Base-by-base conservation (phyloP, 768 basidiomycete genomes). In the Russula sp. region DNA sequence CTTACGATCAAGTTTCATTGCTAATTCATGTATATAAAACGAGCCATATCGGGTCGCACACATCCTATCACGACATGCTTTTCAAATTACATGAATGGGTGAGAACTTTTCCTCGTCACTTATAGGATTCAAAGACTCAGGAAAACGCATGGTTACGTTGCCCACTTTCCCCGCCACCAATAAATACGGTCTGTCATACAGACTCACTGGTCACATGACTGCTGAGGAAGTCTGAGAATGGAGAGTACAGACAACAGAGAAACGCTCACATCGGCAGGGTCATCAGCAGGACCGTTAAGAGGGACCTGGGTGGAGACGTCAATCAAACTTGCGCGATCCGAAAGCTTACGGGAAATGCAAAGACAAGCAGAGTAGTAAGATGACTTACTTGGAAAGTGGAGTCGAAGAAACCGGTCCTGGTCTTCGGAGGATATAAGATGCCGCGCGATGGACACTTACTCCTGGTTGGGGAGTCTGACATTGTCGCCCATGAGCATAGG, bases 381-480 rank as follows among this genome's bases (percentile, higher is more conserved):
- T 14, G 75, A 50, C 27, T 44, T n/a, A 42, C 45, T 48, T 48
- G 47, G 9, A 1, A 7, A 4, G 47, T 48, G 47, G 22, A 14
- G 10, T 22, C 22, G 0, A 10, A 27, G 22, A 27, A 48, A 22
- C 13, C 2, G 18, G 70, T 67, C 1, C 79, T 78, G 9, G 77
- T 73, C 74, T 88, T 89, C 0, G 79, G 80, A 27, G 78, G 79
- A 69, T 88, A 90, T 64, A 76, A 78, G 71, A 90, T 79, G 34
- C 84, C 86, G 32, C 70, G 75, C n/a, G 77, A 78, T 2, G 80
- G 75, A 67, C 88, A 88, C 22, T 79, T 73, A 10, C 82, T 80
- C 16, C 73, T 63, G 48, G 72, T 49, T 0, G 84, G 83, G 0
- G 84, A 75, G 68, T 80, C 87, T 88, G 48, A n/a, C 2, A 9